A percentile compares a stretch with the other conserved stretches of the same genome.
phyloP scores from a whole-genome alignment of 805 yeast species.

The Saturnispora besseyi region DNA sequence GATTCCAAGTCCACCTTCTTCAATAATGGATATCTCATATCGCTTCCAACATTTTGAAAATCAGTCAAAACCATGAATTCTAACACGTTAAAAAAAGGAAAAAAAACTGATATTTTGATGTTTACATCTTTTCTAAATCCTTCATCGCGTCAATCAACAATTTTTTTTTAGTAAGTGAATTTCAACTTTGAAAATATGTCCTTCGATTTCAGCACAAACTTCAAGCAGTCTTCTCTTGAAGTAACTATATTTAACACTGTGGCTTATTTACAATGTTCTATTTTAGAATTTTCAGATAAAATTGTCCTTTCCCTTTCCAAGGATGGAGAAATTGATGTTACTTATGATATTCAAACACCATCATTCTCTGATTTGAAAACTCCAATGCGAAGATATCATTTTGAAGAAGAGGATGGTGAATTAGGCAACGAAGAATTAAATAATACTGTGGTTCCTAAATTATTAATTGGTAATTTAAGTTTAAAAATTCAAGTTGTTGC shows the following conservation, averaged over 20 bases:
- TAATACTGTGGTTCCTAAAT: slow-evolving; percentile 17
- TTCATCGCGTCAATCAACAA: neutral
- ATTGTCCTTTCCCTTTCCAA: slow-evolving; percentile 32
- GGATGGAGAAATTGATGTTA: slow-evolving; percentile 40
- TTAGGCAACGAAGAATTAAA: slow-evolving; percentile 24
- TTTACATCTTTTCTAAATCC: neutral
- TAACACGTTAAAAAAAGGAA: no score
- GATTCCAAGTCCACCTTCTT: slow-evolving; percentile 4
- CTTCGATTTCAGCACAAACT: slow-evolving; percentile 1
- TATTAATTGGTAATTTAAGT: slow-evolving; percentile 40
- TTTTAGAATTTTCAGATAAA: slow-evolving; percentile 31
- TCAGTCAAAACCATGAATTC: neutral
- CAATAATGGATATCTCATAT: neutral
- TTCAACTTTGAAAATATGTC: neutral
- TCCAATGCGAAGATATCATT: slow-evolving; percentile 12
- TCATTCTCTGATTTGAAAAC: slow-evolving; percentile 12
- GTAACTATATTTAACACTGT: neutral
- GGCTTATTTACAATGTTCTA: slow-evolving; percentile 17
- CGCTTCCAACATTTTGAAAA: neutral
- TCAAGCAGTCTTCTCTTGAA: neutral
- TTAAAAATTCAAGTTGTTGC: slow-evolving; percentile 39
- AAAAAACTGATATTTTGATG: neutral
- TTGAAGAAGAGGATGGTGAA: slow-evolving; percentile 17
- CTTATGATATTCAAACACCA: slow-evolving; percentile 35
- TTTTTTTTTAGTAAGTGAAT: neutral